phyloP scores from a whole-genome alignment of 257 asterid genomes.

The Gentiana macrophylla region DNA sequence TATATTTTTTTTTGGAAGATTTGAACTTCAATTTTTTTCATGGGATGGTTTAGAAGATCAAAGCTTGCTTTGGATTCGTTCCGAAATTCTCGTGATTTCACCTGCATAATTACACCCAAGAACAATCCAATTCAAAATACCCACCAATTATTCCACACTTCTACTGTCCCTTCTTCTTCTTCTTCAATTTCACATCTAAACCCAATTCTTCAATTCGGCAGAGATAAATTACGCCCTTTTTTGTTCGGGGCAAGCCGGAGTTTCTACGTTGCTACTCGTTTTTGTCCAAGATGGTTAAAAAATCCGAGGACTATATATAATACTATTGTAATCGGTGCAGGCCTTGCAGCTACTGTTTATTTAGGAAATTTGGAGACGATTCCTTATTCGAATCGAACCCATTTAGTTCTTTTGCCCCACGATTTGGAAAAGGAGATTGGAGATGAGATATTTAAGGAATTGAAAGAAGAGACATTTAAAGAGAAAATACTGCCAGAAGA shows the following conservation, averaged over 20 bases:
- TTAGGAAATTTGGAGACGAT: constrained; percentile 79
- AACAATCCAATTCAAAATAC: constrained; percentile 11
- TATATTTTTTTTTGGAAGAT: too few relatives aligned
- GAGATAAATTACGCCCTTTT: constrained; percentile 25
- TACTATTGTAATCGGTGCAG: constrained; percentile 47
- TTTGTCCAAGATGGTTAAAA: constrained; percentile 47
- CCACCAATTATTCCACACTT: background rate
- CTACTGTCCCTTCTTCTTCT: constrained; percentile 1
- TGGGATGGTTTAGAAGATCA: constrained; percentile 64
- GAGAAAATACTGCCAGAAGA: constrained; percentile 77
- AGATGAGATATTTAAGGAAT: constrained; percentile 41
- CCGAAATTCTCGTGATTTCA: constrained; percentile 15
- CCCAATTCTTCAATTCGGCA: constrained; percentile 18
- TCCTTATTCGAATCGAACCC: constrained; percentile 77
- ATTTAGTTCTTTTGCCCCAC: constrained; percentile 69
- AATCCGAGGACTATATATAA: constrained; percentile 39
- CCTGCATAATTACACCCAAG: constrained; percentile 23
- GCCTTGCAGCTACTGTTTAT: constrained; percentile 53
- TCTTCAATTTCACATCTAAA: background rate
- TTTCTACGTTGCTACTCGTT: constrained; percentile 76
- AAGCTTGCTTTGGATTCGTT: constrained; percentile 25
- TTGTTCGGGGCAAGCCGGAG: constrained; percentile 48
- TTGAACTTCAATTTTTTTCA: constrained; percentile 1
- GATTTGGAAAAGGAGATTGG: constrained; percentile 52
- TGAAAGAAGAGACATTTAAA: constrained; percentile 34